These are phyloP conservation scores for Neurospora sp. DNA, from an alignment of 495 filamentous ascomycete species.

Conservation along the genomic window DNA sequence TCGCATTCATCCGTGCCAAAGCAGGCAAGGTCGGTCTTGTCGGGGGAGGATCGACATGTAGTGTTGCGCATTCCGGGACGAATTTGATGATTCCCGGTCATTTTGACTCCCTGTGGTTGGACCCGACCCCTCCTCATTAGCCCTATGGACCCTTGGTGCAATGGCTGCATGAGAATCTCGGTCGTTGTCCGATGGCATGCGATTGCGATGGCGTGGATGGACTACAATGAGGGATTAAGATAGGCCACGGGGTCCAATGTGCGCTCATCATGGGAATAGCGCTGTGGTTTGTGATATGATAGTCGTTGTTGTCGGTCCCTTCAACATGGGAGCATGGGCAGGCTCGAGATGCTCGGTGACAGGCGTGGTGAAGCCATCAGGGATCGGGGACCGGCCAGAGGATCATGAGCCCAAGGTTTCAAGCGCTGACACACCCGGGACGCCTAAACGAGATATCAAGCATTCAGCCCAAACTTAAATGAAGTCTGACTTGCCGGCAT, in stretches of 20 bases:
- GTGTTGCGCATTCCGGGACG: neutral
- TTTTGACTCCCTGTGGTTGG: constrained; percentile 1
- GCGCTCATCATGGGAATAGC: neutral
- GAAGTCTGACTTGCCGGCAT: neutral
- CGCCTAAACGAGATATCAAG: neutral
- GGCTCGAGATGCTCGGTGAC: neutral
- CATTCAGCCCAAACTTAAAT: neutral
- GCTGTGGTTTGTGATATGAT: neutral
- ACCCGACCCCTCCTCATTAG: neutral
- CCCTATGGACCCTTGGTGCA: constrained; percentile 1
- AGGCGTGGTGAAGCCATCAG: neutral
- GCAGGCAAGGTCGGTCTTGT: neutral
- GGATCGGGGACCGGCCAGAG: neutral
- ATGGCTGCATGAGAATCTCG: neutral
- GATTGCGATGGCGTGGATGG: neutral
- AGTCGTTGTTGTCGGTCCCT: neutral
- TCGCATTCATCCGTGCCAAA: neutral
- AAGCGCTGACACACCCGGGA: neutral
- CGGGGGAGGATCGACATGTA: neutral
- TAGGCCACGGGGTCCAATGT: neutral
- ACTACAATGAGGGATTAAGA: constrained; percentile 3
- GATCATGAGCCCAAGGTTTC: neutral
- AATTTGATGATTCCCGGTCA: neutral
- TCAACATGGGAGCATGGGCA: neutral
- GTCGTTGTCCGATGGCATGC: neutral